phyloP scores from a whole-genome alignment of 768 basidiomycete species.

The Tulasnella calospora region DNA sequence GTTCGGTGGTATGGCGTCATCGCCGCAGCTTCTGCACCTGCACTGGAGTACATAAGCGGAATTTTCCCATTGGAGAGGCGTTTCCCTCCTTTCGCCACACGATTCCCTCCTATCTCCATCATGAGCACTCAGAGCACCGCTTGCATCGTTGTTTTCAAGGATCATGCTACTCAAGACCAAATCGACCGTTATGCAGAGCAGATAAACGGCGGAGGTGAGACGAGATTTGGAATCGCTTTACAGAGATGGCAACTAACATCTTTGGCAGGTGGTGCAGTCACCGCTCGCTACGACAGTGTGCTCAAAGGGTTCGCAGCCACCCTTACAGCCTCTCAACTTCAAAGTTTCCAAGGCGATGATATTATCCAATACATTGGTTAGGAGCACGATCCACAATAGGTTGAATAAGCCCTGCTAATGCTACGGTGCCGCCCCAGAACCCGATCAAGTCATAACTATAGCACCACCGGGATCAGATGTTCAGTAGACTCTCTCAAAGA shows the following conservation, averaged over 20 bases:
- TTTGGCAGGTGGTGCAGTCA: background rate
- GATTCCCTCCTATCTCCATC: background rate
- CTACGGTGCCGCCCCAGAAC: background rate
- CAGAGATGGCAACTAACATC: background rate
- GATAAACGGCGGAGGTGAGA: background rate
- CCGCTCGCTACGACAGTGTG: background rate
- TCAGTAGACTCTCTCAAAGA: background rate
- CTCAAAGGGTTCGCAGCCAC: conserved; percentile 8
- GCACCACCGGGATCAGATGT: background rate
- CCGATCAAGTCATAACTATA: background rate
- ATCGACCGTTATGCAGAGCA: conserved; percentile 12
- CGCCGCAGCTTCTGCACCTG: background rate
- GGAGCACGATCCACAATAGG: background rate
- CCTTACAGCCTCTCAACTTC: background rate
- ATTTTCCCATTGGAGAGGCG: background rate
- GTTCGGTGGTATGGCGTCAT: background rate
- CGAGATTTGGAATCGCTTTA: background rate
- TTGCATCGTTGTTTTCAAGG: conserved; percentile 26
- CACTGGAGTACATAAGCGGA: background rate
- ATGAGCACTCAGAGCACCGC: background rate
- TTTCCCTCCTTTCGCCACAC: background rate
- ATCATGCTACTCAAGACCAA: conserved; percentile 15
- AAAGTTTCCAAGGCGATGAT: conserved; percentile 12
- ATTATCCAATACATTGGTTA: conserved; percentile 15
- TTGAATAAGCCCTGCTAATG: background rate